Conservation (phyloP, 1,139 yeast species). For the Barnettozyma hawaiiensis region DNA sequence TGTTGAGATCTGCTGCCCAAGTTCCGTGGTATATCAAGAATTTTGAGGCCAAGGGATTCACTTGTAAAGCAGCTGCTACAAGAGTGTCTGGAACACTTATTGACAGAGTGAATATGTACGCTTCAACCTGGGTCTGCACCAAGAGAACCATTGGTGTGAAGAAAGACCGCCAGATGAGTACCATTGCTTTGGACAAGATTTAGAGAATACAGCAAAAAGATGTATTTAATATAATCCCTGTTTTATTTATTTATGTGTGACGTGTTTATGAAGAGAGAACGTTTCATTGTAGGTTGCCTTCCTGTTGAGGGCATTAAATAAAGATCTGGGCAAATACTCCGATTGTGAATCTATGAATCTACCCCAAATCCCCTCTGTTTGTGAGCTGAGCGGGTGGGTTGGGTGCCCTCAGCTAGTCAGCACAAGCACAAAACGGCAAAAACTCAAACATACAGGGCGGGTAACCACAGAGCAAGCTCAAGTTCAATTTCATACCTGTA, state of each 20-base stretch:
- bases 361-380: too few species aligned
- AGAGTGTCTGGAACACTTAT: slow-evolving; percentile 58
- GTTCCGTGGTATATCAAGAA: slow-evolving; percentile 73
- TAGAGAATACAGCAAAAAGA: background rate
- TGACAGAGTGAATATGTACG: slow-evolving; percentile 82
- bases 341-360: too few species aligned
- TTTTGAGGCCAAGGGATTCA: slow-evolving; percentile 63
- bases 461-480: background rate
- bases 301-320: too few species aligned
- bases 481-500: background rate
- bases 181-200: slow-evolving; percentile 17
- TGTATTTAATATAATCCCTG: too few species aligned
- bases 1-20: slow-evolving; percentile 70
- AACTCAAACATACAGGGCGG: too few species aligned
- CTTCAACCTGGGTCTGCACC: slow-evolving; percentile 81
- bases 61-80: slow-evolving; percentile 62
- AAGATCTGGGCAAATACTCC: too few species aligned
- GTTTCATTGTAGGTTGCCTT: too few species aligned
- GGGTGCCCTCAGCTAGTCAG: too few species aligned
- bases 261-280: background rate
- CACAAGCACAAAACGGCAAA: too few species aligned
- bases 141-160: slow-evolving; percentile 30
- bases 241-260: too few species aligned
- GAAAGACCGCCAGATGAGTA: slow-evolving; percentile 27
- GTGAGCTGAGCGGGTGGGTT: too few species aligned